phyloP scores from a whole-genome alignment of 352 stramenopile genomes.

The Phytophthora hibernalis region DNA sequence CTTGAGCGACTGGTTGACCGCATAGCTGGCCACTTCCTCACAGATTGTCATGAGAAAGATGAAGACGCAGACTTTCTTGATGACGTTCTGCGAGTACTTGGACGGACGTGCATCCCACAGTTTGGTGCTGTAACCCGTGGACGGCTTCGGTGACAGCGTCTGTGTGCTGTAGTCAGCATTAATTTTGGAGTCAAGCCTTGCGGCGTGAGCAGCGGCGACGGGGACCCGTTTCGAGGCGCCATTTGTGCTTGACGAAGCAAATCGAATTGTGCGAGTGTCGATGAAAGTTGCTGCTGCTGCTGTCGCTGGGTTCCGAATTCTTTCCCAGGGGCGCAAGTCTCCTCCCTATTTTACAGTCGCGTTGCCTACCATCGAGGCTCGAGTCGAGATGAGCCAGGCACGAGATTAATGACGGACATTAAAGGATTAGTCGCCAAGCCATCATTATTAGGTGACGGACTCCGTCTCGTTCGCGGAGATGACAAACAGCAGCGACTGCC shows the following conservation, averaged over 20 bases:
- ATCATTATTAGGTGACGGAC: background rate
- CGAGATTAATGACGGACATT: background rate
- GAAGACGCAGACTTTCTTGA: slow-evolving; percentile 67
- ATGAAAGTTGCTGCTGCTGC: background rate
- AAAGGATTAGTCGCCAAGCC: background rate
- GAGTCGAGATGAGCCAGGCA: slow-evolving; percentile 18
- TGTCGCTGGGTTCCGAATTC: slow-evolving; percentile 9
- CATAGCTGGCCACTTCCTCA: slow-evolving; percentile 64
- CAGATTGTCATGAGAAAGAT: slow-evolving; percentile 56
- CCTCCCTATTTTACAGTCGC: background rate
- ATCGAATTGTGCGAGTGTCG: slow-evolving; percentile 19
- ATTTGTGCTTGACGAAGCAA: slow-evolving; percentile 19
- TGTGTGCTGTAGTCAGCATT: slow-evolving; percentile 30
- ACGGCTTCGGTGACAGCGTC: slow-evolving; percentile 15
- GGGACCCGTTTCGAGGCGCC: slow-evolving; percentile 14
- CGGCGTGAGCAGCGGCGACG: slow-evolving; percentile 24
- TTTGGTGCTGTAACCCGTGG: slow-evolving; percentile 27
- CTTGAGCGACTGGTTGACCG: slow-evolving; percentile 65
- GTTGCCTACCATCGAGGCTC: background rate
- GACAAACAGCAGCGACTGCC: slow-evolving; percentile 1
- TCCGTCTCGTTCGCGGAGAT: background rate
- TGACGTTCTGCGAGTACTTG: slow-evolving; percentile 63
- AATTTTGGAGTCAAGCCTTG: slow-evolving; percentile 22
- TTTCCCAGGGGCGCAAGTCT: background rate
- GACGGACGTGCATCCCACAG: slow-evolving; percentile 55